Evolutionary conservation across 2,329 filamentous ascomycete species (phyloP).

Genomic region (Cladophialophora bantiana): DNA sequence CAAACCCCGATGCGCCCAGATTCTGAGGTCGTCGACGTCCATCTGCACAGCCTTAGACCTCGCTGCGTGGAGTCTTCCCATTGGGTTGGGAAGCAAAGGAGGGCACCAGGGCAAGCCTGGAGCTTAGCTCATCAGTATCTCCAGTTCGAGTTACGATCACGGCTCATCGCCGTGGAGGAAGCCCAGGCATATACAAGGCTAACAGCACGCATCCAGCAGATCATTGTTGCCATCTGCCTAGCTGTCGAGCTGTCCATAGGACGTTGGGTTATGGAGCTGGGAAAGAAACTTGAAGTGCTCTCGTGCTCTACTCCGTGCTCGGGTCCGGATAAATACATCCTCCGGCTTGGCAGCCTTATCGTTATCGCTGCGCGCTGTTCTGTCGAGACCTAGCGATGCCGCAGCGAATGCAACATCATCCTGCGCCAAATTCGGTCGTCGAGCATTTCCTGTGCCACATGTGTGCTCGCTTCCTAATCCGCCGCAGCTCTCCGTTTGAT

Average conservation of each 20-base stretch:
- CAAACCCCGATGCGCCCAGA: not conserved
- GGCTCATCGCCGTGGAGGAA: not conserved
- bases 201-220: not conserved
- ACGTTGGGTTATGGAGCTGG: no score
- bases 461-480: slow-evolving; percentile 18
- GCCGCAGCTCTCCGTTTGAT: slow-evolving; percentile 22
- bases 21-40: not conserved
- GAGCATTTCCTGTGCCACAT: slow-evolving; percentile 12
- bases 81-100: not conserved
- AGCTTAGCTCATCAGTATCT: no score
- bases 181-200: not conserved
- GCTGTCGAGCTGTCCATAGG: no score
- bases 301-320: not conserved
- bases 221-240: not conserved
- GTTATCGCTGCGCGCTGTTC: slow-evolving; percentile 13
- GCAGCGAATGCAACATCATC: slow-evolving; percentile 15
- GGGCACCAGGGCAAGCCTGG: no score
- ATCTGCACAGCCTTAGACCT: not conserved
- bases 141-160: no score
- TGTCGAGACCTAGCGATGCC: not conserved
- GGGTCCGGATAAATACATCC: slow-evolving; percentile 5
- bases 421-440: slow-evolving; percentile 5
- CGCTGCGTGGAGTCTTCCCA: not conserved
- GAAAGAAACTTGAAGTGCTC: no score
- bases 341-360: slow-evolving; percentile 26